Conservation (phyloP, 495 filamentous ascomycete genomes). For the Pseudomonodictys pantanalensis region DNA sequence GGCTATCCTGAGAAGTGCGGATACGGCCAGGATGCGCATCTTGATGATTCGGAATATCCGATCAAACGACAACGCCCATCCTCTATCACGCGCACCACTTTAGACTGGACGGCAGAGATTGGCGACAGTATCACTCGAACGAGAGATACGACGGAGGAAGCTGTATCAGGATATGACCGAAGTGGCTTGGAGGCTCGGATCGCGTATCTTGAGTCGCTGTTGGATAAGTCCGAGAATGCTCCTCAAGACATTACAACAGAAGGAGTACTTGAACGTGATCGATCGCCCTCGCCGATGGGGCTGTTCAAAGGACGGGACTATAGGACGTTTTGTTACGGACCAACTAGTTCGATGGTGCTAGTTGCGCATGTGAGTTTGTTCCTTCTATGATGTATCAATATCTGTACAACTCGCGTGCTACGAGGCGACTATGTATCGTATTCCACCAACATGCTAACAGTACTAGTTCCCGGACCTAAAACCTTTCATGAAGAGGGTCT, state of each 20-base stretch:
- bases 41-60: neutral
- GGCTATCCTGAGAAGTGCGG: conserved; percentile 4
- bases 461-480: conserved; percentile 20
- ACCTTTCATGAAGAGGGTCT: conserved; percentile 22
- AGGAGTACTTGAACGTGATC: neutral
- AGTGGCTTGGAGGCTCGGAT: too few relatives aligned
- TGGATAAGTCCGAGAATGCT: neutral
- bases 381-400: neutral
- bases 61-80: neutral
- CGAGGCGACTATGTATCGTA: too few relatives aligned
- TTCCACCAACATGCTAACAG: conserved; percentile 9
- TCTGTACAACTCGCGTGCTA: neutral
- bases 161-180: too few relatives aligned
- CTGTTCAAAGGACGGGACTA: conserved; percentile 26
- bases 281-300: neutral
- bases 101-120: too few relatives aligned
- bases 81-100: neutral
- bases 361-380: conserved; percentile 6
- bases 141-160: too few relatives aligned
- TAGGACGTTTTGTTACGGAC: conserved; percentile 19
- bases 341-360: conserved; percentile 16
- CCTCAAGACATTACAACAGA: neutral
- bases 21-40: conserved; percentile 2
- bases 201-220: too few relatives aligned
- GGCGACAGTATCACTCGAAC: too few relatives aligned